Evolutionary conservation across 257 asterid genomes (phyloP).

Genomic region (Agastache rugosa): DNA sequence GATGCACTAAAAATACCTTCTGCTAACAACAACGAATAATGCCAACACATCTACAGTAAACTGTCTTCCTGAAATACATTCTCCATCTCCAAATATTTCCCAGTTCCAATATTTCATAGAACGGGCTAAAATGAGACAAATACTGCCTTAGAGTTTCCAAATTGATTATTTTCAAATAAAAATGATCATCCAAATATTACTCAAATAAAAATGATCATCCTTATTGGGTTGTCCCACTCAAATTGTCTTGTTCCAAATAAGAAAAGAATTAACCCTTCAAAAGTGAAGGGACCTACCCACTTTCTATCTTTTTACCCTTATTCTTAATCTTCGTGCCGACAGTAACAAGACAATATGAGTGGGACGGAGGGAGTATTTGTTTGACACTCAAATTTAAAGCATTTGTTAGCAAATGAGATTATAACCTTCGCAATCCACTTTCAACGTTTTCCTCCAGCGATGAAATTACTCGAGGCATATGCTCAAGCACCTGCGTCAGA

Average conservation of each 20-base stretch:
- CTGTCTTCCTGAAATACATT: background rate
- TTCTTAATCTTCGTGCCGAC: too few relatives aligned
- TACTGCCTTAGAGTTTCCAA: background rate
- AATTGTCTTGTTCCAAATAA: too few relatives aligned
- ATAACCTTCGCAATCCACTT: conserved; percentile 59
- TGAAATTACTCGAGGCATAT: conserved; percentile 72
- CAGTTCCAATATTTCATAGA: background rate
- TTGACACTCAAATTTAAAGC: background rate
- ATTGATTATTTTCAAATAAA: background rate
- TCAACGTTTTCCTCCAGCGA: conserved; percentile 75
- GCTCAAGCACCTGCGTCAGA: conserved; percentile 54
- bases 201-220: too few relatives aligned
- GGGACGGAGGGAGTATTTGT: too few relatives aligned
- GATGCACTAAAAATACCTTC: background rate
- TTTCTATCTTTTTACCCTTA: too few relatives aligned
- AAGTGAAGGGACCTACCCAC: too few relatives aligned
- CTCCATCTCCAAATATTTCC: background rate
- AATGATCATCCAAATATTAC: background rate
- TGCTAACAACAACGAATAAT: background rate
- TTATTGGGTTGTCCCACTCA: too few relatives aligned
- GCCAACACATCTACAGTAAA: background rate
- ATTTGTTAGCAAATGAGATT: background rate
- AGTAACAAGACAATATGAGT: too few relatives aligned
- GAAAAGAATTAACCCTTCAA: too few relatives aligned
- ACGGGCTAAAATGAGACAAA: background rate